These are phyloP conservation scores for Epithemia pelagica DNA, from an alignment of 108 stramenopile species.

Conservation along the genomic window DNA sequence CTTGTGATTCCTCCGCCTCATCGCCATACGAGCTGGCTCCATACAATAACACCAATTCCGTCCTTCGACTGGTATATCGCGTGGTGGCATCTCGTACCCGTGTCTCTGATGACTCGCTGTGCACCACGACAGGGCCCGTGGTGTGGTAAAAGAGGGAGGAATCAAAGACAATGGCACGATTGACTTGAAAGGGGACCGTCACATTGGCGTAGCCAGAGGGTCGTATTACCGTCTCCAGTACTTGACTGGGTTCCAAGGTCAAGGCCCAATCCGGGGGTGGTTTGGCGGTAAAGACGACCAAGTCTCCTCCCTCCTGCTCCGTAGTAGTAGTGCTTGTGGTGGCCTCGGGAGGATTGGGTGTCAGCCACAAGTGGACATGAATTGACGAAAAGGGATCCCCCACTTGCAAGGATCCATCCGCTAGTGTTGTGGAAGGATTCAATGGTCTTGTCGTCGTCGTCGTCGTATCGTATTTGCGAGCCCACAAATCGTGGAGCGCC, in stretches of 20 bases:
- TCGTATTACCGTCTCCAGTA: conserved; percentile 36
- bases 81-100: conserved; percentile 28
- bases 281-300: conserved; percentile 68
- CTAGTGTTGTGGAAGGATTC: conserved; percentile 18
- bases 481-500: conserved; percentile 63
- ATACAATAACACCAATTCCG: conserved; percentile 73
- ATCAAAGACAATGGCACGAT: conserved; percentile 81
- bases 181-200: conserved; percentile 60
- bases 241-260: conserved; percentile 51
- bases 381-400: conserved; percentile 65
- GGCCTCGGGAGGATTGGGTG: conserved; percentile 44
- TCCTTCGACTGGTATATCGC: conserved; percentile 71
- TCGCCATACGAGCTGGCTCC: conserved; percentile 26
- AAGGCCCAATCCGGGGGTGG: conserved; percentile 61
- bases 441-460: neutral
- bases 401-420: conserved; percentile 44
- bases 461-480: conserved; percentile 55
- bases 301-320: conserved; percentile 28
- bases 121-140: too few species aligned
- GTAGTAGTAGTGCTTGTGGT: conserved; percentile 46
- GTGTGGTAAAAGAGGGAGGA: conserved; percentile 76
- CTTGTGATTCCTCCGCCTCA: too few species aligned
- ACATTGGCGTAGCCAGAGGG: conserved; percentile 62
- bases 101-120: too few species aligned
- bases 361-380: conserved; percentile 80